Conservation (phyloP, 1,284 basidiomycete genomes). For the Naganishia liquefaciens region DNA sequence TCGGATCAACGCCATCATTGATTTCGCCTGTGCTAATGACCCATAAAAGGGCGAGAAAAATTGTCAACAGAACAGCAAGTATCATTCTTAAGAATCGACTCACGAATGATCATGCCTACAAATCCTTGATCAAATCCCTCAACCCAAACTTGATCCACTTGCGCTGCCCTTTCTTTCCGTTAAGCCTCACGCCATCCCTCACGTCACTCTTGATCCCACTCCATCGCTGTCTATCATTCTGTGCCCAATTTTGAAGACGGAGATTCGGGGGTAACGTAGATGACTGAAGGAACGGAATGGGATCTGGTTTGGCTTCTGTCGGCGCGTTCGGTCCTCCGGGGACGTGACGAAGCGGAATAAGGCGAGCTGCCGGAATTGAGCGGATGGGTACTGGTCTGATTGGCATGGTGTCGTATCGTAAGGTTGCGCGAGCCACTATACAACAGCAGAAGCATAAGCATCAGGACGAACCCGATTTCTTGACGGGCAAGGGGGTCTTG, state of each 20-base stretch:
- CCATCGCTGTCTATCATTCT: slow-evolving; percentile 27
- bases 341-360: slow-evolving; percentile 23
- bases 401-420: slow-evolving; percentile 10
- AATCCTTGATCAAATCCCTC: slow-evolving; percentile 28
- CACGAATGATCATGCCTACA: background rate
- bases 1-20: too few species aligned
- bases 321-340: slow-evolving; percentile 18
- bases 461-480: background rate
- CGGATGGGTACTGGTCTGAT: slow-evolving; percentile 28
- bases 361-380: slow-evolving; percentile 10
- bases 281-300: slow-evolving; percentile 21
- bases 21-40: too few species aligned
- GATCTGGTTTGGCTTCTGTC: slow-evolving; percentile 24
- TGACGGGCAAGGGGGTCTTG: background rate
- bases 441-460: background rate
- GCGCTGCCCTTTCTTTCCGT: slow-evolving; percentile 19
- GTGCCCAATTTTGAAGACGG: slow-evolving; percentile 27
- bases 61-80: too few species aligned
- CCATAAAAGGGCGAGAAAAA: too few species aligned
- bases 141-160: slow-evolving; percentile 27
- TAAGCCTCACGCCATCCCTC: slow-evolving; percentile 28
- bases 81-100: too few species aligned
- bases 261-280: slow-evolving; percentile 23
- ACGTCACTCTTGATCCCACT: slow-evolving; percentile 18
- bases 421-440: background rate